These are phyloP conservation scores for Calvatia gigantea DNA, from an alignment of 768 basidiomycete species.

Conservation along the genomic window DNA sequence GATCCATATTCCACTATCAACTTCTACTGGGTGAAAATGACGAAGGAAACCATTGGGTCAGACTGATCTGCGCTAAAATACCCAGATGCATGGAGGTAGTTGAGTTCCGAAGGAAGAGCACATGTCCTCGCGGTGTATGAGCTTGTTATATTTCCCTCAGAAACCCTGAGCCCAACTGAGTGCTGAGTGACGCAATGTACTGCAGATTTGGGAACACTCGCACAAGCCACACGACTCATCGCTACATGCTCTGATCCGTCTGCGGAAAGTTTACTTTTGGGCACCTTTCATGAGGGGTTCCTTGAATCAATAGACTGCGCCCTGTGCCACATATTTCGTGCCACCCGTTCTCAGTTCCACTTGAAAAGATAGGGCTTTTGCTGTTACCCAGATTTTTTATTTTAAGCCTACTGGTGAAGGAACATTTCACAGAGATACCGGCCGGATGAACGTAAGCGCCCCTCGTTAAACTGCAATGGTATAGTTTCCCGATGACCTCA, in stretches of 20 bases:
- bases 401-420: constrained; percentile 53
- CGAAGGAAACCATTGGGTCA: constrained; percentile 16
- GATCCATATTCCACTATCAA: constrained; percentile 8
- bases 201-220: constrained; percentile 76
- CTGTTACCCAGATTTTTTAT: constrained; percentile 60
- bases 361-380: constrained; percentile 45
- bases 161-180: constrained; percentile 9
- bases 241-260: constrained; percentile 43
- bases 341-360: constrained; percentile 66
- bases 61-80: constrained; percentile 69
- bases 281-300: too few species aligned
- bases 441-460: constrained; percentile 51
- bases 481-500: constrained; percentile 2
- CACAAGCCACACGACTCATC: constrained; percentile 63
- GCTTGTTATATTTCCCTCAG: background rate
- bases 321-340: too few species aligned
- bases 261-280: constrained; percentile 79
- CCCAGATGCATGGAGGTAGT: constrained; percentile 60
- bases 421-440: constrained; percentile 43
- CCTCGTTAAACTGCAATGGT: background rate
- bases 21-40: background rate
- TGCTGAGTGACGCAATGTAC: constrained; percentile 5
- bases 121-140: constrained; percentile 59
- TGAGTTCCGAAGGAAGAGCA: constrained; percentile 48
- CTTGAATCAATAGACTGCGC: too few species aligned